These are phyloP conservation scores for Pichia sp. DNA, from an alignment of 1,139 yeast species.

Conservation along the genomic window DNA sequence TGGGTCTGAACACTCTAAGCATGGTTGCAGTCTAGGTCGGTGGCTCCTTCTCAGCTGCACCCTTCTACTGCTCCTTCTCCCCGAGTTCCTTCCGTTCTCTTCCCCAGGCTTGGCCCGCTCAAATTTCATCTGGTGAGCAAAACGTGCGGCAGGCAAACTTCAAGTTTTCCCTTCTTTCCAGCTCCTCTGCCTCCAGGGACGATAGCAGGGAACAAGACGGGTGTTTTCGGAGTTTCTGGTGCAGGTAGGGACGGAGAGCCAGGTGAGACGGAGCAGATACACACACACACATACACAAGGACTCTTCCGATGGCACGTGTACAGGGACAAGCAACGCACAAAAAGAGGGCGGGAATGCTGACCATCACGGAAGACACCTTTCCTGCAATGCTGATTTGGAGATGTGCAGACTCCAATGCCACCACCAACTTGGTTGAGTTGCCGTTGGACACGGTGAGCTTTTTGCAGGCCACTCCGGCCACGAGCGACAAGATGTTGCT, in stretches of 20 bases:
- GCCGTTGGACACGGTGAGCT: slow-evolving; percentile 49
- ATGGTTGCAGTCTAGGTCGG: neutral
- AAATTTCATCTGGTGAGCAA: neutral
- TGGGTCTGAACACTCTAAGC: slow-evolving; percentile 5
- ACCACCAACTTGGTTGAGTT: slow-evolving; percentile 42
- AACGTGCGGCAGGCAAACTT: neutral
- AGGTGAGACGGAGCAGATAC: no score
- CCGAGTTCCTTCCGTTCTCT: neutral
- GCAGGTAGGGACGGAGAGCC: neutral
- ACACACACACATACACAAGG: no score
- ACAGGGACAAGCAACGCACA: slow-evolving; percentile 61
- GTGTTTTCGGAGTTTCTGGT: neutral
- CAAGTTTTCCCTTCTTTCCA: neutral
- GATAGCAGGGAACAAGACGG: neutral
- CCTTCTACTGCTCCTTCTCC: neutral
- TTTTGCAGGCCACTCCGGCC: slow-evolving; percentile 72
- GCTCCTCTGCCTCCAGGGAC: neutral
- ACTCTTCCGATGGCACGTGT: slow-evolving; percentile 8
- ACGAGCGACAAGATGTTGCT: slow-evolving; percentile 65
- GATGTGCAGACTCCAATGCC: slow-evolving; percentile 59
- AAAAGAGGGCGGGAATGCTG: slow-evolving; percentile 64
- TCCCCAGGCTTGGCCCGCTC: neutral
- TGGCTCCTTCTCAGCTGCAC: neutral
- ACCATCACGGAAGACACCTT: slow-evolving; percentile 60
- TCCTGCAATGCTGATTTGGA: slow-evolving; percentile 66